Evolutionary conservation across 768 basidiomycete species (phyloP).

Genomic region (Suillus brevipes): DNA sequence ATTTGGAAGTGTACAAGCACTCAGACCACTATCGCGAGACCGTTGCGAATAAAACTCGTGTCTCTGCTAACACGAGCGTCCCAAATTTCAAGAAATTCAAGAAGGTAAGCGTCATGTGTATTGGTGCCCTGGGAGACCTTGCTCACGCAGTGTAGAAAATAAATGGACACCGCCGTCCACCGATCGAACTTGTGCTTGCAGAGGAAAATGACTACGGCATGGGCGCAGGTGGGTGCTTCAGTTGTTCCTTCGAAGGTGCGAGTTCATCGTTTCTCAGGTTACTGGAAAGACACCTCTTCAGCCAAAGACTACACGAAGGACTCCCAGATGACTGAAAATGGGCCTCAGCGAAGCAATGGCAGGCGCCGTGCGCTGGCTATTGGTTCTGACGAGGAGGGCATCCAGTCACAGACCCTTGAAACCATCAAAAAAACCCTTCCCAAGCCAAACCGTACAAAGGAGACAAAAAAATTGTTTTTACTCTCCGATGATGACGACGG

Average conservation of each 20-base stretch:
- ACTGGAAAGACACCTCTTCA: constrained; percentile 50
- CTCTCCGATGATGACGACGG: constrained; percentile 46
- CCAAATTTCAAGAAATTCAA: constrained; percentile 82
- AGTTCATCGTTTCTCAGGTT: constrained; percentile 38
- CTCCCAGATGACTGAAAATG: constrained; percentile 16
- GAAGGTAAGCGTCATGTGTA: constrained; percentile 43
- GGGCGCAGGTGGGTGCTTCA: constrained; percentile 44
- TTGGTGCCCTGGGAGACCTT: neutral
- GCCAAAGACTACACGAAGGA: constrained; percentile 18
- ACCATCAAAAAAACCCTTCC: constrained; percentile 16
- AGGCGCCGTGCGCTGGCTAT: constrained; percentile 32
- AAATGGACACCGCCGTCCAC: constrained; percentile 26
- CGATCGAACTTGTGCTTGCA: constrained; percentile 52
- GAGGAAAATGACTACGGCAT: constrained; percentile 57
- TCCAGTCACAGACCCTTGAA: constrained; percentile 16
- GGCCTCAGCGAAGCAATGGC: constrained; percentile 14
- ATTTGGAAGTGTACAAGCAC: constrained; percentile 55
- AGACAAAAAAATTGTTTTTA: constrained; percentile 49
- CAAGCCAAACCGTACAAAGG: constrained; percentile 32
- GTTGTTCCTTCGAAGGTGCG: constrained; percentile 8
- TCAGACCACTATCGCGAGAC: constrained; percentile 19
- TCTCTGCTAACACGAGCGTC: constrained; percentile 41
- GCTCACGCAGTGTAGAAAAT: constrained; percentile 28
- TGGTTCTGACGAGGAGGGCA: constrained; percentile 42
- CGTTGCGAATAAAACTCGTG: constrained; percentile 26